Base-by-base conservation (phyloP, 495 filamentous ascomycete genomes). In the Astrocystis sublimbata region DNA sequence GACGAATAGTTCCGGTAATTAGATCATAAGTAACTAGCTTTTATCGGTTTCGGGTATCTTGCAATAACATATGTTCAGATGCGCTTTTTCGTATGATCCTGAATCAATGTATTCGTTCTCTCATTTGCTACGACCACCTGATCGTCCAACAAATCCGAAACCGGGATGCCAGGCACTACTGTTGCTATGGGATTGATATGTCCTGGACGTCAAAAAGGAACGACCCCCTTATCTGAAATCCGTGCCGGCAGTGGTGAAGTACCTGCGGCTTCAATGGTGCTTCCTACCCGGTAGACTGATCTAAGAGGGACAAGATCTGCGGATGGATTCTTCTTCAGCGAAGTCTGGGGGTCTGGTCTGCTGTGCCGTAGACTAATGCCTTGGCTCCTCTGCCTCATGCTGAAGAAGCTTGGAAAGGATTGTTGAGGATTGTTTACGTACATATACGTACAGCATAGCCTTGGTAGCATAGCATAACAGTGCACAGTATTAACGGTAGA, bases 1-100 rank as follows among this genome's bases (percentile, higher is more conserved):
- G 52, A 42, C 24, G 52, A 55, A 35, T 42, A 36, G 17, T 57
- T 15, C 35, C 54, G 54, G 54, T 19, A 57, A 40, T 57, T 57
- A 40, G 40, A 17, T 26, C 6, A 30, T 56, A n/a, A n/a, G 36
- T 38, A 24, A 10, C 13, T 30, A 26, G 15, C 36, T 28, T 57
- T 15, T 35, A 33, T 40, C 17, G 54, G 21, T 31, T 10, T 31
- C 13, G 33, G 33, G 33, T 36, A 36, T 57, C 38, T 45, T 43
- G 26, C 54, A 33, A 45, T 33, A 57, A 30, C n/a, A 57, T 43
- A 43, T 36, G 31, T 24, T 40, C 54, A 38, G 54, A 45, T 45
- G 54, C 40, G 24, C n/a, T 10, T n/a, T 13, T 45, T 3, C 54
- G 54, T 57, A 17, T 57, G 45, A 57, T 57, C 54, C 54, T 15